Evolutionary conservation across 306 rosid genomes (phyloP).

Genomic region (Myrica gale): DNA sequence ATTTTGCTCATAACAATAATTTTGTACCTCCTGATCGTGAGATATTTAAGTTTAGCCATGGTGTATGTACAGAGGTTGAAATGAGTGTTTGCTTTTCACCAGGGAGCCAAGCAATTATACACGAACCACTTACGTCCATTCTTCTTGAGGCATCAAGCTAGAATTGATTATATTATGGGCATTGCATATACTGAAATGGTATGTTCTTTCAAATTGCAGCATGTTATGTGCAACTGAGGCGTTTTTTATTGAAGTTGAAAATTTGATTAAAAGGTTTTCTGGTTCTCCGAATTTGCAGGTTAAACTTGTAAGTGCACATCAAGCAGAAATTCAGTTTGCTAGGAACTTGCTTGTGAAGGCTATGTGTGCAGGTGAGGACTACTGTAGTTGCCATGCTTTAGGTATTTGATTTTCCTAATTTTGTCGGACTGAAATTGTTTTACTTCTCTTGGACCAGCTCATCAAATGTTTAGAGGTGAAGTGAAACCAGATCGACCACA

Average conservation of each 20-base stretch:
- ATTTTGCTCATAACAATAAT: background rate
- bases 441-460: slow-evolving; percentile 29
- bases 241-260: background rate
- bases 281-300: slow-evolving; percentile 44
- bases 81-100: slow-evolving; percentile 26
- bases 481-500: slow-evolving; percentile 33
- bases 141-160: slow-evolving; percentile 65
- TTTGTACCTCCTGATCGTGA: background rate
- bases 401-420: background rate
- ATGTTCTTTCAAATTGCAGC: slow-evolving; percentile 21
- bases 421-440: slow-evolving; percentile 8
- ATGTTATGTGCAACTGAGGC: background rate
- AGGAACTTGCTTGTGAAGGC: slow-evolving; percentile 43
- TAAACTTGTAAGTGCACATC: slow-evolving; percentile 55
- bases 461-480: slow-evolving; percentile 33
- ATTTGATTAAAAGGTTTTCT: slow-evolving; percentile 3
- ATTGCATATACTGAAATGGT: slow-evolving; percentile 66
- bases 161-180: slow-evolving; percentile 60
- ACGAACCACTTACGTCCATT: slow-evolving; percentile 69
- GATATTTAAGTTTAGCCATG: background rate
- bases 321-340: slow-evolving; percentile 57
- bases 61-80: slow-evolving; percentile 14
- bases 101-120: slow-evolving; percentile 84
- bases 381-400: background rate
- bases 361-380: slow-evolving; percentile 62